A percentile compares a stretch with the other conserved stretches of the same genome.
phyloP scores from a whole-genome alignment of 164 flowering plant genomes.

The Nymphaea colorata region DNA sequence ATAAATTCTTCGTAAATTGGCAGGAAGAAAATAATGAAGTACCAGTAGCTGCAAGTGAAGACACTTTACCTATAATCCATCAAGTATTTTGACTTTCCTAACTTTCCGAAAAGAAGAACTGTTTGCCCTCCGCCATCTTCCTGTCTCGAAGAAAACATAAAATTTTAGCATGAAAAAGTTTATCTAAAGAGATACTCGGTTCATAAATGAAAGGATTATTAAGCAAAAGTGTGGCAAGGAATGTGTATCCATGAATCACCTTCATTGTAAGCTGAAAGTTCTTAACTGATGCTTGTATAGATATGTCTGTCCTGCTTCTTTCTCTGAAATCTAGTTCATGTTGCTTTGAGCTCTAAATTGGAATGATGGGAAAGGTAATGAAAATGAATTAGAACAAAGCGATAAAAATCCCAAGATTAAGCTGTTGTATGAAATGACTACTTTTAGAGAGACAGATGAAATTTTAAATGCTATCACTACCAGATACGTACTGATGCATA shows the following conservation, averaged over 20 bases:
- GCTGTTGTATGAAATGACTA: neutral
- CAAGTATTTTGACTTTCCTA: neutral
- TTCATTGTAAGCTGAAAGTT: neutral
- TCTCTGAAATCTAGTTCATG: constrained; percentile 2
- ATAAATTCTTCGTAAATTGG: neutral
- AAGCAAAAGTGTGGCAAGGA: neutral
- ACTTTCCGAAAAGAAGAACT: neutral
- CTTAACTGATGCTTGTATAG: constrained; percentile 2
- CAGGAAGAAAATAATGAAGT: neutral
- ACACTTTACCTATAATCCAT: neutral
- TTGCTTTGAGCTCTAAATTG: constrained; percentile 1
- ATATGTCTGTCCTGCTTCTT: neutral
- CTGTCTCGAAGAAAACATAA: neutral
- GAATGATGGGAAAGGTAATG: neutral
- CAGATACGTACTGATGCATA: no score
- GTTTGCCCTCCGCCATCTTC: neutral
- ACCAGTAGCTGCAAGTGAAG: neutral
- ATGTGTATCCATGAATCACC: neutral
- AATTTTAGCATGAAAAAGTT: neutral
- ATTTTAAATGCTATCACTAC: neutral
- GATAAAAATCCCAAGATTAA: no score
- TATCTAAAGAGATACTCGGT: neutral
- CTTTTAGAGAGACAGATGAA: neutral
- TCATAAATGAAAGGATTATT: neutral
- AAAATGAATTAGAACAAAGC: neutral